Percentiles rank a stretch among this genome's conserved stretches.
These are phyloP conservation scores for Lachnellula subtilissima DNA, from an alignment of 2,329 filamentous ascomycete species.

Conservation along the genomic window DNA sequence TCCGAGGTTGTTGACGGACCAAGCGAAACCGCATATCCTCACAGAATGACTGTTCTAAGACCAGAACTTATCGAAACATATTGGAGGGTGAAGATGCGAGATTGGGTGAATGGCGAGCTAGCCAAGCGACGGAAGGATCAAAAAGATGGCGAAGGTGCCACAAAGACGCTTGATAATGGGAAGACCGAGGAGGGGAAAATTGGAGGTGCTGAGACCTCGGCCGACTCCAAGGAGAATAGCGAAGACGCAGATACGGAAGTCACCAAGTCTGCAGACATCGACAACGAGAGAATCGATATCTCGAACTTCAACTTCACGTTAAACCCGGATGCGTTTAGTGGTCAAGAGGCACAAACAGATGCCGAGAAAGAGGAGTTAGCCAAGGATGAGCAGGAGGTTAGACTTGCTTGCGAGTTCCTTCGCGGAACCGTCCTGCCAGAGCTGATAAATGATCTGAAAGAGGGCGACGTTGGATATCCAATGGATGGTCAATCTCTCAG, in stretches of 20 bases:
- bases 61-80: slow-evolving; percentile 86
- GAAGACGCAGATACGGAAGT: slow-evolving; percentile 35
- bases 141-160: slow-evolving; percentile 26
- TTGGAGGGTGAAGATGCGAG: slow-evolving; percentile 78
- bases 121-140: slow-evolving; percentile 51
- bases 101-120: slow-evolving; percentile 79
- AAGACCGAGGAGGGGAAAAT: slow-evolving; percentile 20
- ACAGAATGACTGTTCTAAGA: slow-evolving; percentile 91
- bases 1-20: slow-evolving; percentile 30
- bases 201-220: slow-evolving; percentile 27
- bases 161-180: slow-evolving; percentile 31
- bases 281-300: slow-evolving; percentile 69
- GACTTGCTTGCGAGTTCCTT: slow-evolving; percentile 75
- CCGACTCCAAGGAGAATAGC: slow-evolving; percentile 22
- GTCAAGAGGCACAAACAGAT: slow-evolving; percentile 82
- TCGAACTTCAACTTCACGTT: slow-evolving; percentile 82
- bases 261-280: slow-evolving; percentile 25
- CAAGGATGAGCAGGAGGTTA: slow-evolving; percentile 83
- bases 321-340: slow-evolving; percentile 94
- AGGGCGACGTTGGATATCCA: slow-evolving; percentile 92
- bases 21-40: slow-evolving; percentile 59
- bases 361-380: slow-evolving; percentile 81
- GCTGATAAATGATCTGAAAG: slow-evolving; percentile 78
- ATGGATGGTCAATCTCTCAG: slow-evolving; percentile 96
- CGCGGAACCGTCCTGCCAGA: slow-evolving; percentile 75